These are phyloP conservation scores for Cutaneotrichosporon spelunceum DNA, from an alignment of 1,284 basidiomycete genomes.

Conservation along the genomic window DNA sequence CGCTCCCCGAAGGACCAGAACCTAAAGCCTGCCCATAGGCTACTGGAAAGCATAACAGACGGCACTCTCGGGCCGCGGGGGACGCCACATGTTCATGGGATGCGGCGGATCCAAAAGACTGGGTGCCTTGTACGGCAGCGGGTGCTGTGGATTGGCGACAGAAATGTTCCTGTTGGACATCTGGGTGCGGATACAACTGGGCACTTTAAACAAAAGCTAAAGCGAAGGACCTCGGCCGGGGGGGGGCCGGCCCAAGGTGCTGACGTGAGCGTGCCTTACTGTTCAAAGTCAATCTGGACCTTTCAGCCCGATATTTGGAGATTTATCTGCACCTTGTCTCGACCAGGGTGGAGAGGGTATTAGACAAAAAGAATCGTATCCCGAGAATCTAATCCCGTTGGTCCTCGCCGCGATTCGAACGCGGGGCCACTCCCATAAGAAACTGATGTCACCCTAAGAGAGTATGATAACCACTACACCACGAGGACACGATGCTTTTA, in stretches of 20 bases:
- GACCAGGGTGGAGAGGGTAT: too few species aligned
- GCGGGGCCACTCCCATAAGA: not conserved
- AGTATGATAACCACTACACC: slow-evolving; percentile 1
- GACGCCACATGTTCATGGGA: not conserved
- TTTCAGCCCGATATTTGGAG: too few species aligned
- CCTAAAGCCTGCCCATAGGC: not conserved
- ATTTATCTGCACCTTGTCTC: too few species aligned
- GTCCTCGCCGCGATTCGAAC: slow-evolving; percentile 1
- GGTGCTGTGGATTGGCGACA: not conserved
- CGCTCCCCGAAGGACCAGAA: not conserved
- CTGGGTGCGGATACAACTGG: not conserved
- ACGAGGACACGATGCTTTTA: not conserved
- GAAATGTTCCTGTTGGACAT: not conserved
- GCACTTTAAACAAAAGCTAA: not conserved
- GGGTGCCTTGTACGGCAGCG: slow-evolving; percentile 1
- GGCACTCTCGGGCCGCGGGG: not conserved
- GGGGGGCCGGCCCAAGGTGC: too few species aligned
- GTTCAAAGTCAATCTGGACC: too few species aligned
- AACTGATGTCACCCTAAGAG: not conserved
- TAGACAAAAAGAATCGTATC: not conserved
- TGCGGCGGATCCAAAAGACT: not conserved
- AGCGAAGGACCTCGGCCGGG: too few species aligned
- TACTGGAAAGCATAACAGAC: not conserved
- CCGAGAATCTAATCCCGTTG: not conserved
- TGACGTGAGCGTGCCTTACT: too few species aligned